Conservation (phyloP, 495 filamentous ascomycete species). For the Trichoderma virens region DNA sequence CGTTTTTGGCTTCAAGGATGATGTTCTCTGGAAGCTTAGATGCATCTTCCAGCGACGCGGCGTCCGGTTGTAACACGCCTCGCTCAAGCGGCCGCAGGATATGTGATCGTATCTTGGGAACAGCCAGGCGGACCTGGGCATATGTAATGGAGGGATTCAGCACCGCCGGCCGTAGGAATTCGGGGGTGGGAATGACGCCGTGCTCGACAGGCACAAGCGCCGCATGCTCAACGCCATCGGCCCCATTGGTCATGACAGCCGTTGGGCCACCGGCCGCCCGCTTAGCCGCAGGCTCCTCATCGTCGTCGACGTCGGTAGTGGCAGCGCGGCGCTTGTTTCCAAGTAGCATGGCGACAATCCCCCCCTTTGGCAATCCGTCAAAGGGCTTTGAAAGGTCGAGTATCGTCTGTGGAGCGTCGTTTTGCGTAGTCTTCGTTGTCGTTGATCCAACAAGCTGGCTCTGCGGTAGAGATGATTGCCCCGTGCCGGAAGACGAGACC, state of each 20-base stretch:
- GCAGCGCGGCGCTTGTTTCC: conserved; percentile 87
- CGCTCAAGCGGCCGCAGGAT: conserved; percentile 62
- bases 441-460: conserved; percentile 70
- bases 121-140: conserved; percentile 80
- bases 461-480: conserved; percentile 80
- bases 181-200: conserved; percentile 68
- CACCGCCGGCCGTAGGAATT: conserved; percentile 82
- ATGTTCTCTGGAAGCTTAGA: conserved; percentile 51
- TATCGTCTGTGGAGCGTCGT: conserved; percentile 73
- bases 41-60: conserved; percentile 48
- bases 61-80: conserved; percentile 31
- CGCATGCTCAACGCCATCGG: conserved; percentile 62
- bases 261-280: conserved; percentile 27
- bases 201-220: conserved; percentile 41
- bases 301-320: conserved; percentile 55
- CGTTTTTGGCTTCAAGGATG: conserved; percentile 42
- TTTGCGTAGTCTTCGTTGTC: conserved; percentile 49
- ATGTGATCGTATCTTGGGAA: conserved; percentile 76
- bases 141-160: conserved; percentile 69
- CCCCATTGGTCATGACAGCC: conserved; percentile 57
- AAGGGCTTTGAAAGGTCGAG: conserved; percentile 91
- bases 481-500: conserved; percentile 74
- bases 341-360: conserved; percentile 72
- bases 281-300: conserved; percentile 55
- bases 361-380: conserved; percentile 87